A percentile compares a stretch with the other conserved stretches of the same genome.
These are phyloP conservation scores for Alternaria arbusti DNA, from an alignment of 2,329 filamentous ascomycete species.

Conservation along the genomic window DNA sequence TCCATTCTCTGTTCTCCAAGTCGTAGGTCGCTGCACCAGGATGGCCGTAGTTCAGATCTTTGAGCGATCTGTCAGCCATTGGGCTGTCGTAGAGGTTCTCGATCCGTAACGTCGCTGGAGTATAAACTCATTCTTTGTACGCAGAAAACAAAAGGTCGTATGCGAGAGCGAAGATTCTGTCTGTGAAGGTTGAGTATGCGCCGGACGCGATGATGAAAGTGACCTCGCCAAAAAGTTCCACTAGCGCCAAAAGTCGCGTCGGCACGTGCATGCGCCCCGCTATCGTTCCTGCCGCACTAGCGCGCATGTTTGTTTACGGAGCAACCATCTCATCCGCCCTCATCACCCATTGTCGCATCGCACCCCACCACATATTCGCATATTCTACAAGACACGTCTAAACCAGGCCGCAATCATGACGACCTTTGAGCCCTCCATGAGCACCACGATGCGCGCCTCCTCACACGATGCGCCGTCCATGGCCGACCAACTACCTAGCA, in stretches of 20 bases:
- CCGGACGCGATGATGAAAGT: conserved; percentile 10
- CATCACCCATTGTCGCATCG: conserved; percentile 8
- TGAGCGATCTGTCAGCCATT: conserved; percentile 63
- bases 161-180: not conserved
- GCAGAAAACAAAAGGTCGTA: not conserved
- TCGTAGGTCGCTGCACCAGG: conserved; percentile 59
- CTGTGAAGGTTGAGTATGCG: not conserved
- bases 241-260: conserved; percentile 33
- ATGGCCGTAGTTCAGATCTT: conserved; percentile 61
- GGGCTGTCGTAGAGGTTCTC: conserved; percentile 48
- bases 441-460: conserved; percentile 67
- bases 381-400: not conserved
- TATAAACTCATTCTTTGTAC: conserved; percentile 34
- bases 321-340: conserved; percentile 31
- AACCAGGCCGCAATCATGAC: conserved; percentile 55
- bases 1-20: conserved; percentile 56
- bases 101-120: conserved; percentile 10
- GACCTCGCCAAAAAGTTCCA: conserved; percentile 24
- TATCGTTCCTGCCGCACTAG: conserved; percentile 14
- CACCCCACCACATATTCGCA: conserved; percentile 26
- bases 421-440: conserved; percentile 73
- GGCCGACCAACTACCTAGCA: conserved; percentile 80
- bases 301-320: conserved; percentile 35
- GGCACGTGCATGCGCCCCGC: conserved; percentile 34
- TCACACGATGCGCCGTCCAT: conserved; percentile 68